Evolutionary conservation across 768 basidiomycete species (phyloP), one percentile per base, ranked within the genome.

Genomic region (Xanthoconium stramineum): DNA sequence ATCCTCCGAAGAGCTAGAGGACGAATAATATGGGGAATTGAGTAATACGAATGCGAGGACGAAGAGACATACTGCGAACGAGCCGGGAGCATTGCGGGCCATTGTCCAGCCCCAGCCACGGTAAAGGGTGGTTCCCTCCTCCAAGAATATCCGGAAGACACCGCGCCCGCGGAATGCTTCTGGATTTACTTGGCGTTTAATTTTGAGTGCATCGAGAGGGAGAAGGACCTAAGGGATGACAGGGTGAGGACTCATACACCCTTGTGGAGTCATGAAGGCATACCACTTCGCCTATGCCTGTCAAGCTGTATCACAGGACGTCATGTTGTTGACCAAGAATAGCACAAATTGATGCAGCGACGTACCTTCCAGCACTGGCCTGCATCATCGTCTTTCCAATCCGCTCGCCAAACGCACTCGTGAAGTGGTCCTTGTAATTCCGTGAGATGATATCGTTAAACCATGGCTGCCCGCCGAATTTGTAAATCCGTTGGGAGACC

Each of bases 71-170:
- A 96, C 94, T 52, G 96, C 92, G 65, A 99, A 99, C 50, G 83
- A 85, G 12, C 96, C 96, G 0, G 96, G 96, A 1, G 96, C 96
- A 64, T 99, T 99, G 51, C 96, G 84, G 3, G 94, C 96, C 82
- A 97, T 88, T 24, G 96, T 98, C 96, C 96, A 98, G 44, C 95
- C 95, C 93, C 95, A 97, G 30, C 96, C 96, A 59, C 94, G 87
- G 75, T 99, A 99, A 36, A 99, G 82, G 1, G 89, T 83, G 10
- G 89, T 83, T 54, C 94, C 93, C 69, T 98, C 96, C 63, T 99
- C 95, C 69, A 84, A 72, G 72, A 99, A 83, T 64, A 99, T 93
- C 52, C 89, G 88, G 53, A 97, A 60, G 62, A 94, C 80, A 19
- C 94, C 94, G 28, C 96, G 91, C 37, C 94, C 94, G 36, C 92